phyloP scores from a whole-genome alignment of 306 rosid genomes.

The Bauhinia variegata region DNA sequence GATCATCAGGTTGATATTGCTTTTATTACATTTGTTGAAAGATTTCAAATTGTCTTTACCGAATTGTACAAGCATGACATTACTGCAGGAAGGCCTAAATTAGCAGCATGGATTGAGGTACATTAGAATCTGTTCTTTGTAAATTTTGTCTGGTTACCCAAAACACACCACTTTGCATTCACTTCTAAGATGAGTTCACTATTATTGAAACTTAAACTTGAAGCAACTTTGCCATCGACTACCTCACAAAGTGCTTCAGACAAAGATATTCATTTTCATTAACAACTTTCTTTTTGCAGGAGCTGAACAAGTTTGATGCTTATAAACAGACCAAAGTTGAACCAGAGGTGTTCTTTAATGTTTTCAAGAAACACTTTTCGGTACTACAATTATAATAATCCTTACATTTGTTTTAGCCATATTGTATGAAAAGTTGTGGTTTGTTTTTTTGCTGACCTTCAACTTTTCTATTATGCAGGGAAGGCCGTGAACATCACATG shows the following conservation, averaged over 20 bases:
- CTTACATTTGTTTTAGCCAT: too few species aligned
- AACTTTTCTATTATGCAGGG: conserved; percentile 43
- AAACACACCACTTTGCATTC: conserved; percentile 1
- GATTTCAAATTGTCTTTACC: conserved; percentile 53
- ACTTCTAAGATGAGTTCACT: too few species aligned
- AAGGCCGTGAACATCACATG: conserved; percentile 41
- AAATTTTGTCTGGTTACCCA: neutral
- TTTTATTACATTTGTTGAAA: conserved; percentile 65
- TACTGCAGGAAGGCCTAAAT: conserved; percentile 65
- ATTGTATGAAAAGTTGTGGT: conserved; percentile 9
- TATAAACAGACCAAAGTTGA: conserved; percentile 61
- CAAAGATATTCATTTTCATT: neutral
- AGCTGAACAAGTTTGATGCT: conserved; percentile 65
- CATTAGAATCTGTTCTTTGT: neutral
- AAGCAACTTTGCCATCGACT: too few species aligned
- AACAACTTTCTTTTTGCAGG: conserved; percentile 46
- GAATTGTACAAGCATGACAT: conserved; percentile 54
- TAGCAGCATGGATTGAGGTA: conserved; percentile 73
- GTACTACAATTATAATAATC: too few species aligned
- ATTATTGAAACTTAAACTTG: neutral
- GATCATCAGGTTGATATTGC: conserved; percentile 68
- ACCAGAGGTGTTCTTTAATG: conserved; percentile 20
- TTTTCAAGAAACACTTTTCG: too few species aligned
- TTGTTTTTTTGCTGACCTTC: conserved; percentile 2
- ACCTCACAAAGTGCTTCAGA: neutral